Conservation (phyloP, 805 yeast genomes). For the Zygotorulaspora danielsina region DNA sequence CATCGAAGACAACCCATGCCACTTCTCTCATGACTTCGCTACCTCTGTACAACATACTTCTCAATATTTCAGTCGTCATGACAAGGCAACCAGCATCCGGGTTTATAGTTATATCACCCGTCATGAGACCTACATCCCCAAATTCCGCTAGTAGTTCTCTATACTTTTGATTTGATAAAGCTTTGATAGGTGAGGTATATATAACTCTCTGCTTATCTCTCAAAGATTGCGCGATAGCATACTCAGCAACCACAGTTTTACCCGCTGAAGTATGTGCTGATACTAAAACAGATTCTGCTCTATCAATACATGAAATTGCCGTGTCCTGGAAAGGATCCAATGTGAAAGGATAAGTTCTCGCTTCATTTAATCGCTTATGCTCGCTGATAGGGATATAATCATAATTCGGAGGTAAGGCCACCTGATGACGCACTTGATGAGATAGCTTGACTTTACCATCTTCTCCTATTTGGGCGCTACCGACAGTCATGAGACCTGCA, state of each 20-base stretch:
- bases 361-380: slow-evolving; percentile 73
- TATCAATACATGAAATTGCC: slow-evolving; percentile 90
- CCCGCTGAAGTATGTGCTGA: slow-evolving; percentile 98
- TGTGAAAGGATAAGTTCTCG: slow-evolving; percentile 86
- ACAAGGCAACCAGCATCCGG: slow-evolving; percentile 98
- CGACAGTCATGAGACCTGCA: slow-evolving; percentile 53
- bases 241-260: slow-evolving; percentile 95
- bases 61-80: slow-evolving; percentile 96
- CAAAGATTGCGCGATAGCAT: slow-evolving; percentile 93
- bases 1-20: slow-evolving; percentile 98
- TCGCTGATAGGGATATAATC: slow-evolving; percentile 84
- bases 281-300: slow-evolving; percentile 90
- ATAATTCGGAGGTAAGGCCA: slow-evolving; percentile 89
- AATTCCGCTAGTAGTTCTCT: slow-evolving; percentile 89
- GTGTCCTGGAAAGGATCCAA: slow-evolving; percentile 98
- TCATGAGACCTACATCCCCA: slow-evolving; percentile 97
- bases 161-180: slow-evolving; percentile 89
- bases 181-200: slow-evolving; percentile 93
- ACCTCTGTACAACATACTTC: slow-evolving; percentile 96
- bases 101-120: slow-evolving; percentile 97
- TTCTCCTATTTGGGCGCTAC: slow-evolving; percentile 38
- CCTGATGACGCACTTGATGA: slow-evolving; percentile 97
- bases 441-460: slow-evolving; percentile 62
- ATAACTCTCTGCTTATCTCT: slow-evolving; percentile 89
- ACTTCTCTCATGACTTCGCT: slow-evolving; percentile 98